These are phyloP conservation scores for Fusarium gaditjirri DNA, from an alignment of 2,329 filamentous ascomycete genomes.

Conservation along the genomic window DNA sequence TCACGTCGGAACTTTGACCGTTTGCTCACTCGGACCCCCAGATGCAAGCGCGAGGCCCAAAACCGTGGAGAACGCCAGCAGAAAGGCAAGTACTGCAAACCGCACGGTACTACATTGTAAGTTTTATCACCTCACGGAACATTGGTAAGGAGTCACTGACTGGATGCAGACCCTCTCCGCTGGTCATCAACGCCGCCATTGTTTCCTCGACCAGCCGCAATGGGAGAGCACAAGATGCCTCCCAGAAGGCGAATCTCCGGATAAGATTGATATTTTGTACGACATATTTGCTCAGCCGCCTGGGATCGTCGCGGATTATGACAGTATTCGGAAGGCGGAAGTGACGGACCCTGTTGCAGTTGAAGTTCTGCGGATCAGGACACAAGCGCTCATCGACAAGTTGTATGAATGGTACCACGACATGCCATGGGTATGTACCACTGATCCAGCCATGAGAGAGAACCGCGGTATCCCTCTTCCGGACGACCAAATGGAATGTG, in stretches of 20 bases:
- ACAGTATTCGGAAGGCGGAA: background rate
- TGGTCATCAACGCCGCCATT: constrained; percentile 18
- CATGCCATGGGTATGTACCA: constrained; percentile 2
- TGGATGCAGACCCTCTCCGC: constrained; percentile 15
- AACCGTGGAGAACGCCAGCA: background rate
- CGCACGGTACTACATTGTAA: constrained; percentile 16
- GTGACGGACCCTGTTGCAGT: background rate
- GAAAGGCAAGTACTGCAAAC: constrained; percentile 16
- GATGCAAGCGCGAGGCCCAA: constrained; percentile 27
- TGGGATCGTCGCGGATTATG: constrained; percentile 3
- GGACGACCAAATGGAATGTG: constrained; percentile 1
- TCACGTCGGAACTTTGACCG: fast-evolving
- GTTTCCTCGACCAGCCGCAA: constrained; percentile 25
- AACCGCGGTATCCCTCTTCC: background rate
- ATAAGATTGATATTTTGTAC: constrained; percentile 1
- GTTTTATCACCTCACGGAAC: fast-evolving
- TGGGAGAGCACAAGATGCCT: constrained; percentile 2
- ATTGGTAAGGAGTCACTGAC: background rate
- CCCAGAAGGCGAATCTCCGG: background rate
- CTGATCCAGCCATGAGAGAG: background rate
- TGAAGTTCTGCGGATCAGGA: background rate
- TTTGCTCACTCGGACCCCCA: background rate
- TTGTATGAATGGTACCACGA: constrained; percentile 3
- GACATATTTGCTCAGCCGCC: constrained; percentile 19
- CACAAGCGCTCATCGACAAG: background rate